A percentile compares a stretch with the other conserved stretches of the same genome.
Evolutionary conservation across 345 rosid species (phyloP).

Genomic region (Laguncularia racemosa): DNA sequence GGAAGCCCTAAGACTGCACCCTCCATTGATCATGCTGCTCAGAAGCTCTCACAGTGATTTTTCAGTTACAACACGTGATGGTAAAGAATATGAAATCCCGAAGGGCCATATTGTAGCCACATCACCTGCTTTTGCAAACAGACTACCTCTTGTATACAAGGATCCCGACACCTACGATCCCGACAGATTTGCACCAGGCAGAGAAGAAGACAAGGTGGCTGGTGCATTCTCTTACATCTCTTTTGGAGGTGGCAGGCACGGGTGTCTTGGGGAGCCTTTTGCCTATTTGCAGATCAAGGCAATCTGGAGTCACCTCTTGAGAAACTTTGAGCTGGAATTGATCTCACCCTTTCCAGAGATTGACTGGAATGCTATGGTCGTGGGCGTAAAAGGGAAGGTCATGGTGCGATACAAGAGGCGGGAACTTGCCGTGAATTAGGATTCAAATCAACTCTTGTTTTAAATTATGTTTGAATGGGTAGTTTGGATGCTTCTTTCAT

Average conservation of each 20-base stretch:
- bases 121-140: constrained; percentile 94
- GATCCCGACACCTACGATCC: constrained; percentile 86
- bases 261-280: constrained; percentile 96
- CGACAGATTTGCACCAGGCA: constrained; percentile 67
- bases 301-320: constrained; percentile 90
- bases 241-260: constrained; percentile 97
- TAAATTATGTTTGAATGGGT: no score
- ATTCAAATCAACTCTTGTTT: no score
- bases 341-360: constrained; percentile 93
- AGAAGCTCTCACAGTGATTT: constrained; percentile 84
- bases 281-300: constrained; percentile 98
- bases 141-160: constrained; percentile 71
- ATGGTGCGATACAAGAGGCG: constrained; percentile 86
- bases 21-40: constrained; percentile 85
- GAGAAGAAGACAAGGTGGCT: constrained; percentile 90
- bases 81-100: constrained; percentile 78
- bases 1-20: constrained; percentile 96
- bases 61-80: constrained; percentile 67
- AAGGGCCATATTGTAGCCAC: constrained; percentile 94
- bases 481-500: no score
- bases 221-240: constrained; percentile 90
- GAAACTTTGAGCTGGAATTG: constrained; percentile 88
- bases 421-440: constrained; percentile 26
- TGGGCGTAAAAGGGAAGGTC: constrained; percentile 91
- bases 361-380: constrained; percentile 99